Evolutionary conservation across 1,284 basidiomycete genomes (phyloP), one percentile per base, ranked within the genome.

Genomic region (Irpex lacteus): DNA sequence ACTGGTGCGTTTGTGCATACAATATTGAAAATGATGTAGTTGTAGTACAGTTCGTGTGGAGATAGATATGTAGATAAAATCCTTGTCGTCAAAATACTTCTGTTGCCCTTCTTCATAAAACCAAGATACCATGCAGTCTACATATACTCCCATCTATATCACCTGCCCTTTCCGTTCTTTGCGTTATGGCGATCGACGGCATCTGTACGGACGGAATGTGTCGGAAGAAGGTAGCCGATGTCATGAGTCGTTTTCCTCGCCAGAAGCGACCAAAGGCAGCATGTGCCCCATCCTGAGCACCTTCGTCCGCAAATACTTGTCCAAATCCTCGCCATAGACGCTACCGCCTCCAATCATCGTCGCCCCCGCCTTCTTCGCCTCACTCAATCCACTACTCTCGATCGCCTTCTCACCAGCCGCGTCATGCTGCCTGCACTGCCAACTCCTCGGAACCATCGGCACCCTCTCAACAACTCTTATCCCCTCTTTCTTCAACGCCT

Each of bases 221-320:
- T 6, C 32, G 32, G 32, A 34, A 34, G 32, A 34, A 34, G 32
- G 6, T 34, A 6, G 32, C 7, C 32, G 32, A 49, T 59, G n/a
- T 54, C 67, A 68, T 44, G 34, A 57, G 44, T 71, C 64, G 52
- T 65, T 64, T 15, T 63, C 64, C 49, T 73, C 73, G n/a, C 63
- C 62, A 7, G 62, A 21, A n/a, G 69, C 57, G 19, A 74, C 63
- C 37, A 94, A 74, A 34, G 90, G 87, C 32, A 98, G 78, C 80
- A 97, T 89, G 76, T 99, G 97, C 8, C 98, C 98, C 98, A 99
- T 99, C 65, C 91, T 84, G 73, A 96, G 82, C 19, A 99, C 89
- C 77, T 99, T 99, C 58, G 98, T 99, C 72, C 94, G 85, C 70
- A 99, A 77, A 74, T 99, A 99, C 78, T 92, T 95, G 72, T 99